Evolutionary conservation across 2,329 filamentous ascomycete genomes (phyloP).

Genomic region (Hymenoscyphus infarciens): DNA sequence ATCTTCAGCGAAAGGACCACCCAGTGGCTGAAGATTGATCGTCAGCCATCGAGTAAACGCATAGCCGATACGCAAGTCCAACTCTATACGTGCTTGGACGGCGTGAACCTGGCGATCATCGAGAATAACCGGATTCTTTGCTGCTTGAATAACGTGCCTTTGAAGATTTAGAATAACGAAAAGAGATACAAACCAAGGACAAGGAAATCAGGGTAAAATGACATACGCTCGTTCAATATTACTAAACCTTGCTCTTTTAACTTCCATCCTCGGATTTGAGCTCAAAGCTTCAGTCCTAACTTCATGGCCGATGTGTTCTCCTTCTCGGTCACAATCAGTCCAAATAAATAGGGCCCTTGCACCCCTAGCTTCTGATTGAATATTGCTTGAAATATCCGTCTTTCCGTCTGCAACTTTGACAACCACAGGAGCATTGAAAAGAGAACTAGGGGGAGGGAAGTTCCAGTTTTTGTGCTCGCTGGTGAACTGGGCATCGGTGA

Average conservation of each 20-base stretch:
- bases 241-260: constrained; percentile 88
- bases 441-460: constrained; percentile 69
- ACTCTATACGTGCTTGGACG: constrained; percentile 82
- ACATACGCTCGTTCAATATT: constrained; percentile 84
- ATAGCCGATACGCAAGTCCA: constrained; percentile 88
- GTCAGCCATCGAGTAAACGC: constrained; percentile 90
- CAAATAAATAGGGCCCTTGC: constrained; percentile 84
- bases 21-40: constrained; percentile 68
- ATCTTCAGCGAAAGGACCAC: constrained; percentile 57
- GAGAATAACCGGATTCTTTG: constrained; percentile 69
- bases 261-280: constrained; percentile 68
- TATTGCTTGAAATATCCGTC: constrained; percentile 77
- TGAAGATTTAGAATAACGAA: constrained; percentile 10
- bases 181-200: constrained; percentile 30
- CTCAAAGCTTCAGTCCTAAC: constrained; percentile 76
- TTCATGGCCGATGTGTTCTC: constrained; percentile 92
- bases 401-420: constrained; percentile 72
- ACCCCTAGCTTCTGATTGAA: constrained; percentile 70
- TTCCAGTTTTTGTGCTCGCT: constrained; percentile 73
- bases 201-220: background rate
- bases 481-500: constrained; percentile 77
- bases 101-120: constrained; percentile 86
- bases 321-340: constrained; percentile 98
- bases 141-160: constrained; percentile 83
- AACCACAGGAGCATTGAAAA: constrained; percentile 79